phyloP scores from a whole-genome alignment of 1,139 yeast genomes.

The Geotrichum carabidarum region DNA sequence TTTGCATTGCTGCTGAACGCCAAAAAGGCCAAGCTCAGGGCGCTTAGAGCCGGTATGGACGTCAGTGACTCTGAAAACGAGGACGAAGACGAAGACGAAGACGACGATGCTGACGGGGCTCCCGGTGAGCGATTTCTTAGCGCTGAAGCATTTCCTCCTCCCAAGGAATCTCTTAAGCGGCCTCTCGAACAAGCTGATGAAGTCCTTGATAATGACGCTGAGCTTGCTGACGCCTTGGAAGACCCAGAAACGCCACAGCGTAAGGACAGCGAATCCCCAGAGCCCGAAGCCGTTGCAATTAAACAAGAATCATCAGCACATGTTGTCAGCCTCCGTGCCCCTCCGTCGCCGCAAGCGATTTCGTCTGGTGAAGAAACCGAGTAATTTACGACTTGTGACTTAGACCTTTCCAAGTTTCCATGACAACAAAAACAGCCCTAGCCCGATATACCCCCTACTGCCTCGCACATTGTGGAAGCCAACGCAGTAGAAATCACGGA shows the following conservation, averaged over 20 bases:
- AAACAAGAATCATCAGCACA: not conserved
- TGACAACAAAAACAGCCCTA: not conserved
- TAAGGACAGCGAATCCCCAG: not conserved
- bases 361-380: not conserved
- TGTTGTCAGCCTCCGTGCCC: too few relatives aligned
- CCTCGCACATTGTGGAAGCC: not conserved
- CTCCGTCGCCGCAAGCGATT: too few relatives aligned
- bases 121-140: not conserved
- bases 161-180: not conserved
- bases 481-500: too few relatives aligned
- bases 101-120: constrained; percentile 10
- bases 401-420: not conserved
- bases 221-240: not conserved
- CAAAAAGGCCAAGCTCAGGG: constrained; percentile 27
- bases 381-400: not conserved
- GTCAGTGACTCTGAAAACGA: constrained; percentile 26
- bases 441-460: constrained; percentile 5
- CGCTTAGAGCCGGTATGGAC: constrained; percentile 19
- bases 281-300: not conserved
- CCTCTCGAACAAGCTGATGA: not conserved
- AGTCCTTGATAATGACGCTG: not conserved
- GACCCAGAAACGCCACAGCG: not conserved
- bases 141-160: not conserved
- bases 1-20: constrained; percentile 32
- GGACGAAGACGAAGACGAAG: constrained; percentile 22